Base-by-base conservation (phyloP, 2,329 filamentous ascomycete genomes). In the Nemania diffusa region DNA sequence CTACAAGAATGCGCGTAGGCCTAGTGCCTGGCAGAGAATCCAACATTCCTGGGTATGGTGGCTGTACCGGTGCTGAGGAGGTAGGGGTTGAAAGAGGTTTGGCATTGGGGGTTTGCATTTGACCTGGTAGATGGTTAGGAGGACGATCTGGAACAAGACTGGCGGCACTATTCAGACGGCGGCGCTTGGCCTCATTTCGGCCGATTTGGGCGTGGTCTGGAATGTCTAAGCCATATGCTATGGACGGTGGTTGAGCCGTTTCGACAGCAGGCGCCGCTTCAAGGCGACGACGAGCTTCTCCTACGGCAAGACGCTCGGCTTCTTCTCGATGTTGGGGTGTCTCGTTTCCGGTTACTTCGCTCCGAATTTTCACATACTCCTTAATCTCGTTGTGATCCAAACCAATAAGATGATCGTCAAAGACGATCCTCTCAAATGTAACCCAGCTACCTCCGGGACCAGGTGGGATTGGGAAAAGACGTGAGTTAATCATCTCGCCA, bases 401-500 rank as follows among this genome's bases (percentile, higher is more conserved):
- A 2, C 83, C 83, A 15, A 86, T 79, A 0, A 90, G 83, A 64
- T 89, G 86, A 7, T 83, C 76, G 2, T 85, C 84, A 72, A 90
- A 90, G 24, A 88, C 83, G 32, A 90, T 82, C 22, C 85, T 81
- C 64, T 88, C 85, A 71, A 90, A 90, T 0, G 87, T 89, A 26
- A 90, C 87, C 88, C 87, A 90, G 74, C 87, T 89, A 60, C 86
- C 87, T 24, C 87, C 87, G 1, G 87, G 85, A 0, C 87, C 88
- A 2, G 85, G 83, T 1, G 87, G 87, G 3, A 88, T 71, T 13
- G 75, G 75, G 73, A 34, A 86, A 79, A 73, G 82, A 82, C 29
- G 79, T 46, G 80, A 75, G 5, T 82, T 79, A 29, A 89, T 79
- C 2, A 79, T 73, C 11, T 85, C 81, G 13, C 86, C 86, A 2